Percentiles rank a stretch among this genome's conserved stretches.
These are phyloP conservation scores for Akebia trifoliata DNA, from an alignment of 164 flowering plant species.

Conservation along the genomic window DNA sequence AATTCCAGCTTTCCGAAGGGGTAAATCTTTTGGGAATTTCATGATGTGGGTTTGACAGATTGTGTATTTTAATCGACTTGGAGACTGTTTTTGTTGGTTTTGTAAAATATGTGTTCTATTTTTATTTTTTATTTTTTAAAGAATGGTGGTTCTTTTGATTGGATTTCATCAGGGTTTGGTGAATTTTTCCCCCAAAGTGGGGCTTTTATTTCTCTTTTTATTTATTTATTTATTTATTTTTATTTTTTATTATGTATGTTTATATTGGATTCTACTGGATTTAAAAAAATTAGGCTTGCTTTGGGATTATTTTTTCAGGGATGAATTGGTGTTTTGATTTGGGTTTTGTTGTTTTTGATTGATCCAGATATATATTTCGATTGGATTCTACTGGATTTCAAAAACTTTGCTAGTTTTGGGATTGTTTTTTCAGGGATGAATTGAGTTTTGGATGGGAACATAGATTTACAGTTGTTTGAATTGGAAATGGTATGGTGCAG, in stretches of 20 bases:
- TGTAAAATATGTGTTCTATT: neutral
- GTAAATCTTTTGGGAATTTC: slow-evolving; percentile 20
- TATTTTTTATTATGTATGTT: too few relatives aligned
- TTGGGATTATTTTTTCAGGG: too few relatives aligned
- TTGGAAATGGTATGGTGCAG: slow-evolving; percentile 37
- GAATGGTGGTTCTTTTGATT: too few relatives aligned
- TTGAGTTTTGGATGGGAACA: neutral
- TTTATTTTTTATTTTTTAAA: neutral
- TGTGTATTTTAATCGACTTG: neutral
- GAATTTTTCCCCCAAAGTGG: neutral
- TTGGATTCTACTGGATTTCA: neutral
- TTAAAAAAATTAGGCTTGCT: too few relatives aligned
- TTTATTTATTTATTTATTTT: too few relatives aligned
- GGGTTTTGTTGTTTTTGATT: neutral
- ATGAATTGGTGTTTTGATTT: too few relatives aligned
- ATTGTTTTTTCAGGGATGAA: neutral
- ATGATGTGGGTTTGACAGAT: neutral
- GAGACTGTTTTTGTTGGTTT: neutral
- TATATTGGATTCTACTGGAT: too few relatives aligned
- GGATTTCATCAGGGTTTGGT: neutral
- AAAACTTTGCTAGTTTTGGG: neutral
- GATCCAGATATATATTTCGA: neutral
- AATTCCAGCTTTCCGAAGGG: slow-evolving; percentile 89
- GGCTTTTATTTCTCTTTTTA: neutral
- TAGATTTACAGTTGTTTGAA: neutral